Percentiles rank a stretch among this genome's conserved stretches.
Conservation (phyloP, 805 yeast species). For the Pichia deserticola region DNA sequence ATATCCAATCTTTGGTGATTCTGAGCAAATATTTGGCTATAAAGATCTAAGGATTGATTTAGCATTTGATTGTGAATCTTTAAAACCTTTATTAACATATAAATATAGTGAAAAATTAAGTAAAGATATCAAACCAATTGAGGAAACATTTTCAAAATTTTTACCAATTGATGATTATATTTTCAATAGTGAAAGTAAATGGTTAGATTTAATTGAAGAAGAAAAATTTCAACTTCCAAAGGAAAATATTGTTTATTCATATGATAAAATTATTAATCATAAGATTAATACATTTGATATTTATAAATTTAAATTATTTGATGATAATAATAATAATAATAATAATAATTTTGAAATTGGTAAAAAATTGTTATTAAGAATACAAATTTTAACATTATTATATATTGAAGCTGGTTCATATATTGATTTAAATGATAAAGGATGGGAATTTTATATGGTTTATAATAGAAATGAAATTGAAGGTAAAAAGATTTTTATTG, state of each 20-base stretch:
- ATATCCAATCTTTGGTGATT: slow-evolving; percentile 89
- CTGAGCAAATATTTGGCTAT: slow-evolving; percentile 84
- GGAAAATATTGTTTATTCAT: slow-evolving; percentile 21
- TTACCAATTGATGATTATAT: slow-evolving; percentile 54
- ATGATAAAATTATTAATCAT: slow-evolving; percentile 18
- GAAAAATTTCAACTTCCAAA: slow-evolving; percentile 35
- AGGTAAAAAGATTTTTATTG: slow-evolving; percentile 46
- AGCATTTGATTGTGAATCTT: slow-evolving; percentile 69
- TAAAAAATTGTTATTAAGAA: slow-evolving; percentile 50
- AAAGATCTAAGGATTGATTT: slow-evolving; percentile 55
- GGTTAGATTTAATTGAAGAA: slow-evolving; percentile 50
- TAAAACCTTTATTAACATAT: slow-evolving; percentile 64
- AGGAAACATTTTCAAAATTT: slow-evolving; percentile 43
- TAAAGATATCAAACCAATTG: slow-evolving; percentile 55
- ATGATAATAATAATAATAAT: background rate
- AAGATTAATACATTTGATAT: slow-evolving; percentile 41
- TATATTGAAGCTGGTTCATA: slow-evolving; percentile 93
- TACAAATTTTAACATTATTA: slow-evolving; percentile 73
- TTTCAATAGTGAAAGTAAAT: slow-evolving; percentile 54
- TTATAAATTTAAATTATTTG: slow-evolving; percentile 39
- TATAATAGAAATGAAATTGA: slow-evolving; percentile 30
- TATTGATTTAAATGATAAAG: slow-evolving; percentile 66
- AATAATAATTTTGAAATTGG: slow-evolving; percentile 26
- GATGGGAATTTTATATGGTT: slow-evolving; percentile 73
- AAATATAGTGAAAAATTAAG: slow-evolving; percentile 46